Conservation (phyloP, 1,284 basidiomycete species). For the Malassezia japonica region DNA sequence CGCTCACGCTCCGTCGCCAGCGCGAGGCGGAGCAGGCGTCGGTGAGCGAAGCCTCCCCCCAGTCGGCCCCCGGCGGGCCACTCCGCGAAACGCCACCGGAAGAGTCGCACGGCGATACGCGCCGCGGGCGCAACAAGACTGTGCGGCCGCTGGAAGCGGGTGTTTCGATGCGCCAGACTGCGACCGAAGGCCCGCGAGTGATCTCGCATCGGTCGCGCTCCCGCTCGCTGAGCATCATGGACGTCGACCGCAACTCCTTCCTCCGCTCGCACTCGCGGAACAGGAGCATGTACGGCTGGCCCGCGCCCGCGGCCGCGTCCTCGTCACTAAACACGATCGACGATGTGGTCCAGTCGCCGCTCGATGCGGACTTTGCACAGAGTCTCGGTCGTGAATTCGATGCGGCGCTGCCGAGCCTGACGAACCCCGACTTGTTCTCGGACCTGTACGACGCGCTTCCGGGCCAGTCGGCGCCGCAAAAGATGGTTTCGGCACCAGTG, state of each 20-base stretch:
- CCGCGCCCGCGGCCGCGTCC: not conserved
- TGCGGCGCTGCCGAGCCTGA: no score
- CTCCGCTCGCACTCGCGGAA: constrained; percentile 70
- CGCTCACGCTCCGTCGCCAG: constrained; percentile 66
- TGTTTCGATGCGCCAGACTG: constrained; percentile 24
- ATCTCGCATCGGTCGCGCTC: constrained; percentile 49
- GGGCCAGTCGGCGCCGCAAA: no score
- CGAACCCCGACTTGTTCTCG: no score
- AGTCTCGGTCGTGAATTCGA: no score
- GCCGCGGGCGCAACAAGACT: constrained; percentile 8
- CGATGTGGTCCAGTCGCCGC: no score
- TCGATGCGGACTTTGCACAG: no score
- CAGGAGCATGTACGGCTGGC: not conserved
- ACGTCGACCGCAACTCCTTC: constrained; percentile 91
- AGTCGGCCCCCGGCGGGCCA: no score
- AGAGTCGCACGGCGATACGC: not conserved
- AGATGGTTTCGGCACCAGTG: no score
- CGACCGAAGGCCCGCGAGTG: constrained; percentile 40
- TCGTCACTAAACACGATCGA: not conserved
- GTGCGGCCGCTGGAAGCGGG: constrained; percentile 4
- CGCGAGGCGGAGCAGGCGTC: not conserved
- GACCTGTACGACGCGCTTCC: no score
- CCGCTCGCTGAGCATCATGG: constrained; percentile 60
- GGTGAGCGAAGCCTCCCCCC: no score
- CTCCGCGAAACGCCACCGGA: no score